These are phyloP conservation scores for Penicillium sp. DNA, from an alignment of 2,329 filamentous ascomycete genomes.

Conservation along the genomic window DNA sequence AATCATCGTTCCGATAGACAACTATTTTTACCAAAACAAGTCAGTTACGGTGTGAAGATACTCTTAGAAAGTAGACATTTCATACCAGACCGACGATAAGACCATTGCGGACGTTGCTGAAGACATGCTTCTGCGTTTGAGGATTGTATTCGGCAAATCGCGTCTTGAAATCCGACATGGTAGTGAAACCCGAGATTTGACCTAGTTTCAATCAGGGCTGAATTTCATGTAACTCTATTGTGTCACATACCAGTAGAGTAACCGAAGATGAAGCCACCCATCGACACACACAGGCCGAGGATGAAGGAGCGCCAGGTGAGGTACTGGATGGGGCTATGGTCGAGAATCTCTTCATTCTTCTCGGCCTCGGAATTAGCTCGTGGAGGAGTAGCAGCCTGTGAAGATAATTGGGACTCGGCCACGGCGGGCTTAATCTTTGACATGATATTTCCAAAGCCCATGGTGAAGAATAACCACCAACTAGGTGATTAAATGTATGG, in stretches of 20 bases:
- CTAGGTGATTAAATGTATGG: conserved; percentile 6
- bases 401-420: conserved; percentile 28
- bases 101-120: conserved; percentile 43
- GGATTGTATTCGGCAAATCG: conserved; percentile 36
- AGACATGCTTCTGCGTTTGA: conserved; percentile 32
- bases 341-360: conserved; percentile 31
- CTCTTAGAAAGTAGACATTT: background rate
- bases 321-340: conserved; percentile 41
- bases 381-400: conserved; percentile 31
- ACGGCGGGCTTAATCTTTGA: conserved; percentile 26
- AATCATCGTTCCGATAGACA: no score
- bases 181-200: conserved; percentile 44
- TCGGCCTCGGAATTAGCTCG: conserved; percentile 30
- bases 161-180: conserved; percentile 43
- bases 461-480: no score
- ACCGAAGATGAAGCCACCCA: conserved; percentile 46
- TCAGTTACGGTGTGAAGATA: no score
- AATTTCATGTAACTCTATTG: background rate
- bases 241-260: conserved; percentile 38
- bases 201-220: conserved; percentile 16
- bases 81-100: conserved; percentile 43
- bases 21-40: no score
- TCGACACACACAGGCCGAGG: conserved; percentile 43
- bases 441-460: conserved; percentile 30
- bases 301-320: conserved; percentile 41